Base-by-base conservation (phyloP, 202 grass and related monocot genomes). In the Bolboschoenoplectus hybrid region DNA sequence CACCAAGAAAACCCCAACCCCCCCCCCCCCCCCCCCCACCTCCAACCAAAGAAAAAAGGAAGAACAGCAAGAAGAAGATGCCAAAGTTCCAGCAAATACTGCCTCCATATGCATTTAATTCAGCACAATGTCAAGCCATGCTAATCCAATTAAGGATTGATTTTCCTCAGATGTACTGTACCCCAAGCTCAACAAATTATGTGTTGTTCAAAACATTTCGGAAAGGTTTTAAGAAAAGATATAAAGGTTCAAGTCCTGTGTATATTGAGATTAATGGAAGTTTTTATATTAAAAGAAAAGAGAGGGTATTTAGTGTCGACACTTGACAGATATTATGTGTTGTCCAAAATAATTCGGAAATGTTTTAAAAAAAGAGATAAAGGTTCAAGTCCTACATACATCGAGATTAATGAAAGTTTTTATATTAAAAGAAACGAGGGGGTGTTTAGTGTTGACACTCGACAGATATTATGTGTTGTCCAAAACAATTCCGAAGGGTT, bases 91-190 rank as follows among this genome's bases (percentile, higher is more conserved):
- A 40, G 75, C 14, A 7, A n/a, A 41, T 79, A 79, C 74, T 12
- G 6, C 49, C 51, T 34, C 63, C 32, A 35, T 66, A 16, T 74
- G 0, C 64, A 67, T 44, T 38, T 49, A 50, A 73, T n/a, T 50
- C n/a, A 74, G 19, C n/a, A 8, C 43, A 32, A 80, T 80, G 75
- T 61, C 75, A 80, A 40, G 75, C 53, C 53, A 80, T 60, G 75
- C 75, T 80, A 58, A 80, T 80, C 75, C 75, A 80, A 41, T 80
- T 58, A n/a, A 17, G 34, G 53, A 79, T 79, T 26, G 26, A 26
- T 26, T 26, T 57, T 39, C 52, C 35, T 79, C 74, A n/a, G 4
- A 40, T 6, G 2, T 78, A 9, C 51, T n/a, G 57, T 61, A 61
- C 11, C 11, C 9, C 46, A 9, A 52, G 26, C 71, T 38, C 32